Evolutionary conservation across 2,329 filamentous ascomycete species (phyloP).

Genomic region (Microdochium paspali): DNA sequence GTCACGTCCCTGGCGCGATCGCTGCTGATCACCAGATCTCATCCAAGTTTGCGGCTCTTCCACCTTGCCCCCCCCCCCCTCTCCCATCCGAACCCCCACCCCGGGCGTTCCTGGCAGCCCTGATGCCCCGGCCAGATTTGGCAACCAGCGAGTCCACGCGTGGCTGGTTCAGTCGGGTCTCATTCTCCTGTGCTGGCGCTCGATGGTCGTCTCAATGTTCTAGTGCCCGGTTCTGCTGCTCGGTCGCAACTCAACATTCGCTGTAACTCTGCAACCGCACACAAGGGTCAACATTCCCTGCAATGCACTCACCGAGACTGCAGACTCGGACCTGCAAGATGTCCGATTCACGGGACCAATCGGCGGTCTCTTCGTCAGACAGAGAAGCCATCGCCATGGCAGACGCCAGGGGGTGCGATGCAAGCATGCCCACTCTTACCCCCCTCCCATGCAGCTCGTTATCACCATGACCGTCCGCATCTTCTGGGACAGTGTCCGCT

Average conservation of each 20-base stretch:
- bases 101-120: too few relatives aligned
- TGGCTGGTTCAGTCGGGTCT: too few relatives aligned
- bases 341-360: not conserved
- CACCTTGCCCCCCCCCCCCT: too few relatives aligned
- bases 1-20: too few relatives aligned
- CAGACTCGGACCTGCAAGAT: not conserved
- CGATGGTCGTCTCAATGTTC: too few relatives aligned
- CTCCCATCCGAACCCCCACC: too few relatives aligned
- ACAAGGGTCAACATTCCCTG: not conserved
- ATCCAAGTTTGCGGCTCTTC: too few relatives aligned
- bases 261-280: not conserved
- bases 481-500: not conserved
- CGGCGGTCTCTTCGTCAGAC: not conserved
- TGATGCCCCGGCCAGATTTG: too few relatives aligned
- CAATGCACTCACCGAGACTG: not conserved
- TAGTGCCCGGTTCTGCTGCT: not conserved
- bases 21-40: too few relatives aligned
- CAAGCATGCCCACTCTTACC: too few relatives aligned
- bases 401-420: not conserved
- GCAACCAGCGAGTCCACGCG: too few relatives aligned
- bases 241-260: not conserved
- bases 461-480: not conserved
- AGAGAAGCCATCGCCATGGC: not conserved
- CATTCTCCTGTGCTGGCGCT: too few relatives aligned
- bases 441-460: not conserved